These are phyloP conservation scores for Diplotaxis tenuifolia DNA, from an alignment of 345 rosid species.

Conservation along the genomic window DNA sequence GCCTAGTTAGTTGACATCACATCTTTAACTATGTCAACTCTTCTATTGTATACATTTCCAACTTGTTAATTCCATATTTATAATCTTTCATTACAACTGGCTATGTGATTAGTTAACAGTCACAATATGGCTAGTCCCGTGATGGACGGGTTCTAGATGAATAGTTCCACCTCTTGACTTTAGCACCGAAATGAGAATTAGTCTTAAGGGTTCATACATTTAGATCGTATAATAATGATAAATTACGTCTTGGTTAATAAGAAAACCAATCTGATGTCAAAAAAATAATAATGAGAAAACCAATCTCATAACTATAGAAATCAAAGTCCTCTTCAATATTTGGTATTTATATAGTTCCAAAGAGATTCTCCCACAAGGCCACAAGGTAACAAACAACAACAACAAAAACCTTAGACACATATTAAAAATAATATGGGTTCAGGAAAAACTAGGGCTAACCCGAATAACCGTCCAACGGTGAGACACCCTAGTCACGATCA, in stretches of 20 bases:
- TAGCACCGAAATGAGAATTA: constrained; percentile 2
- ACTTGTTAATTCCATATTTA: background rate
- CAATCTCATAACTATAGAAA: background rate
- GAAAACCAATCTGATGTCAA: no score
- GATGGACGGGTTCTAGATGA: background rate
- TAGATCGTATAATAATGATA: background rate
- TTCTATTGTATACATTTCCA: background rate
- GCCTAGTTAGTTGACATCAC: constrained; percentile 13
- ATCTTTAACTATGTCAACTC: constrained; percentile 17
- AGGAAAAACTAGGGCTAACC: background rate
- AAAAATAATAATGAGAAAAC: no score
- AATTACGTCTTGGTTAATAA: background rate
- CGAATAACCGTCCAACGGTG: constrained; percentile 2
- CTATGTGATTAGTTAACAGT: background rate
- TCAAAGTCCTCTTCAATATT: background rate
- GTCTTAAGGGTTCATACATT: background rate
- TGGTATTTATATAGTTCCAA: background rate
- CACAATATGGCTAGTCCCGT: background rate
- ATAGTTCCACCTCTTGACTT: constrained; percentile 21
- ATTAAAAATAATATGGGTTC: background rate
- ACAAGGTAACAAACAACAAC: background rate
- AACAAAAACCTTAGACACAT: background rate
- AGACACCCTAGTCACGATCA: constrained; percentile 29
- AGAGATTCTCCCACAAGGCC: background rate
- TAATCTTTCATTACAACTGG: background rate